Base-by-base conservation (phyloP, 306 rosid genomes). In the Cicer yamashitae region DNA sequence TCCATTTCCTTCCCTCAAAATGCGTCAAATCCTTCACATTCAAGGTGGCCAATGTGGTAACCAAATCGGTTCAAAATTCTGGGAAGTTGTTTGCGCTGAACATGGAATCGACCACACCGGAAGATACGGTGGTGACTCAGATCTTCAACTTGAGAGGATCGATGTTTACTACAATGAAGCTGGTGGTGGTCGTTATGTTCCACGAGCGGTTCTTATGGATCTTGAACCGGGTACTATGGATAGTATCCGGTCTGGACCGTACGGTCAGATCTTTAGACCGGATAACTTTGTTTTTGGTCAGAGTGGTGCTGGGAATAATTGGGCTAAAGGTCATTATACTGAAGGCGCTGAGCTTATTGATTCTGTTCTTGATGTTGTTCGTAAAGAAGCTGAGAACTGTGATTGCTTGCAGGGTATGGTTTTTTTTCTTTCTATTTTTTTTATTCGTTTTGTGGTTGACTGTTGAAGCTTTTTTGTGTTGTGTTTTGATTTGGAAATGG, bases 31-130 rank as follows among this genome's bases (percentile, higher is more conserved):
- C 18, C 72, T 67, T 13, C 72, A 67, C 72, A 67, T 67, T 18
- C 72, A 67, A n/a, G 72, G 72, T 45, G 72, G 72, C 7, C 72
- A 67, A 40, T 67, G 72, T 18, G 72, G 72, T 8, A 67, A 67
- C 56, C 72, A 60, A 60, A 60, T 60, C 20, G 67, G 67, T 2
- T 43, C 67, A 8, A 60, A 60, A 34, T 60, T 60, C 44, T 60
- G 67, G 67, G 67, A 60, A 60, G 67, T 60, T 0, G 67, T 60
- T 34, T 60, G 67, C 1, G 72, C 72, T 11, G 67, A 60, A 7
- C 67, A 60, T 7, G 67, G 67, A 3, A 60, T 60, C 67, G 67
- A 60, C n/a, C 67, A 43, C 1, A 60, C 67, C 10, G 67, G 67
- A 34, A 38, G 67, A 3, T 60, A 60, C 67, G 8, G 7, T 44